These are phyloP conservation scores for Pseudogymnoascus sp. DNA, from an alignment of 2,329 filamentous ascomycete species.

Conservation along the genomic window DNA sequence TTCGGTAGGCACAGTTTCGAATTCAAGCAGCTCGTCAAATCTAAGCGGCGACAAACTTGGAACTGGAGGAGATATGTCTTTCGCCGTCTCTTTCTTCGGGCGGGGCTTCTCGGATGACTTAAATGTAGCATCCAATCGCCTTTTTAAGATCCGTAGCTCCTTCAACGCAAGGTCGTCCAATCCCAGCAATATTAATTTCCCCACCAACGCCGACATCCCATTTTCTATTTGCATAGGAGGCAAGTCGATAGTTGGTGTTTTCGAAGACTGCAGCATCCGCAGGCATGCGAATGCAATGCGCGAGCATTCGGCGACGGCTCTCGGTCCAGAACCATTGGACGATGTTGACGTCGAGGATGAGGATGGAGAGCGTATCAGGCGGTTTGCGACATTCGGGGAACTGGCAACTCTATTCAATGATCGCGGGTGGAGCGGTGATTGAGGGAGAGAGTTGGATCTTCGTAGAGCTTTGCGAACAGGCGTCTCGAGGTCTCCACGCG, in stretches of 20 bases:
- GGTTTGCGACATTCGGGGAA: constrained; percentile 47
- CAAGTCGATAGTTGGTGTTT: constrained; percentile 46
- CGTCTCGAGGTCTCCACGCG: constrained; percentile 34
- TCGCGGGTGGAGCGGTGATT: constrained; percentile 56
- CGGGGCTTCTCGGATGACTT: constrained; percentile 14
- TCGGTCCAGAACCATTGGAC: constrained; percentile 25
- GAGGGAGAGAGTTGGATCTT: constrained; percentile 51
- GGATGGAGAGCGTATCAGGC: constrained; percentile 33
- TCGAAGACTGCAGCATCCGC: constrained; percentile 46
- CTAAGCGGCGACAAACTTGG: constrained; percentile 34
- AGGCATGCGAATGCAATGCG: constrained; percentile 61
- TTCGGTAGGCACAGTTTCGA: constrained; percentile 40
- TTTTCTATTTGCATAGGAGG: constrained; percentile 63
- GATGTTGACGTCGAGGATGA: constrained; percentile 24
- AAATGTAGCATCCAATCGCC: constrained; percentile 44
- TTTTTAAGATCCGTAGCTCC: constrained; percentile 62
- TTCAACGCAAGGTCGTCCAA: constrained; percentile 63
- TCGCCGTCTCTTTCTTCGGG: constrained; percentile 21
- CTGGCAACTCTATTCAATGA: constrained; percentile 55
- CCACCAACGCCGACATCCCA: constrained; percentile 63
- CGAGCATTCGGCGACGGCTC: constrained; percentile 52
- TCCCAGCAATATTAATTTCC: constrained; percentile 58
- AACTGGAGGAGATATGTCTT: constrained; percentile 24
- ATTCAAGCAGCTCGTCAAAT: constrained; percentile 57
- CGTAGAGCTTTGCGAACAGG: constrained; percentile 38